Evolutionary conservation across 1,139 yeast species (phyloP), one percentile per base, ranked within the genome.

Genomic region (Nakaseomyces uthaithaninus): DNA sequence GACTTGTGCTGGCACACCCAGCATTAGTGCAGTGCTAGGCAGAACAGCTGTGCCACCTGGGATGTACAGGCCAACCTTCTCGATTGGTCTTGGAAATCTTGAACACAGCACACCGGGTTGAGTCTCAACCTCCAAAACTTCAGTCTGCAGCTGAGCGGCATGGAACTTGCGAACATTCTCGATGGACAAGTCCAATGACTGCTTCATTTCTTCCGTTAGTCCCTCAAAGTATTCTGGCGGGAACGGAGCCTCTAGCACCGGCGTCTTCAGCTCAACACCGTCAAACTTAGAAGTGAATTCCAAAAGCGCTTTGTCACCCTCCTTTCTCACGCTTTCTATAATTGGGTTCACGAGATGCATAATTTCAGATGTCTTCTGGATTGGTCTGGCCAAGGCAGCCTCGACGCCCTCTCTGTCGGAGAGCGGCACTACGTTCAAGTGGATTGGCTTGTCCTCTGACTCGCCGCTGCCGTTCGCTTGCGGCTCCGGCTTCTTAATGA

Each of bases 31-130:
- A 15, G 99, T 91, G 11, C 97, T 89, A 27, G 99, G 99, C 49
- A 91, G 72, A 23, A 93, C 93, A 1, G 99, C 99, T 38, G 98
- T 87, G 52, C 99, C 99, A 52, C 99, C 99, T 39, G 99, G 98
- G 44, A 91, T 86, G 60, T 91, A 91, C 46, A 93, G 74, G 44
- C 98, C 99, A 39, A 91, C 98, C 44, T 77, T 80, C 57, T 86
- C 94, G 53, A 91, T 87, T 7, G 98, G 94, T 55, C 95, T 79
- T 11, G 97, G 84, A 63, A 91, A 91, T 57, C 99, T 76, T 7
- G 95, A 85, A 67, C 98, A 91, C 43, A 72, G 67, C 22, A 91
- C 98, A 48, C 98, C 98, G 1, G 95, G 94, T 43, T 83, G 71
- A 0, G 98, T 93, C 65, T 91, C 97, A 33, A 91, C 94, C n/a